Evolutionary conservation across 2,329 filamentous ascomycete species (phyloP), one percentile per base, ranked within the genome.

Genomic region (Monosporascus sp.): DNA sequence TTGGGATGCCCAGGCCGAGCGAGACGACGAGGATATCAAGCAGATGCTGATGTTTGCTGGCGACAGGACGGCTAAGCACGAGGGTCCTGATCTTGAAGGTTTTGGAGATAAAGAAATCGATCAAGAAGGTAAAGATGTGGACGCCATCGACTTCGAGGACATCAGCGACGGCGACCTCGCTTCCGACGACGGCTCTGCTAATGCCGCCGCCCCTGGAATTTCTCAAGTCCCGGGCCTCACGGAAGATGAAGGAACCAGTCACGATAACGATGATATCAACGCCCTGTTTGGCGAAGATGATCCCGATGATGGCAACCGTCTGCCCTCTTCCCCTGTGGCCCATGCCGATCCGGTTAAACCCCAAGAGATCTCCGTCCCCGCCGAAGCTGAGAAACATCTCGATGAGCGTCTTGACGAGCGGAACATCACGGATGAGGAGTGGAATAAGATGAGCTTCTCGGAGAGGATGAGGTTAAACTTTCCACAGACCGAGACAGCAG

Each of bases 141-240:
- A 97, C 72, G 94, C 94, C 41, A 75, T 94, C 57, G 94, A 99
- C 67, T 99, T 79, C 63, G 90, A 89, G 67, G 90, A 96, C 65
- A 92, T 97, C 57, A 88, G 88, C 60, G 93, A 97, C 67, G 91
- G 95, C 66, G 92, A 97, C 58, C 79, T 96, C 7, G 88, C 90
- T 11, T 90, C 94, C 7, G 86, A 89, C 55, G 81, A 85, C 52
- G 61, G 53, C 39, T 58, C 56, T 38, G 55, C 43, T 22, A 48
- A 51, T 41, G 57, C 50, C 31, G 71, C 70, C 27, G 70, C 69
- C 11, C 70, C 67, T 5, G 70, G 67, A 50, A 64, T 67, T 17
- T 77, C 74, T 15, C 67, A 82, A 52, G 66, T 77, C n/a, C 79
- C 80, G 1, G 77, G 74, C 11, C 65, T 83, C 27, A 81, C 78